Base-by-base conservation (phyloP, 1,139 yeast genomes). In the Hansenula sp. region DNA sequence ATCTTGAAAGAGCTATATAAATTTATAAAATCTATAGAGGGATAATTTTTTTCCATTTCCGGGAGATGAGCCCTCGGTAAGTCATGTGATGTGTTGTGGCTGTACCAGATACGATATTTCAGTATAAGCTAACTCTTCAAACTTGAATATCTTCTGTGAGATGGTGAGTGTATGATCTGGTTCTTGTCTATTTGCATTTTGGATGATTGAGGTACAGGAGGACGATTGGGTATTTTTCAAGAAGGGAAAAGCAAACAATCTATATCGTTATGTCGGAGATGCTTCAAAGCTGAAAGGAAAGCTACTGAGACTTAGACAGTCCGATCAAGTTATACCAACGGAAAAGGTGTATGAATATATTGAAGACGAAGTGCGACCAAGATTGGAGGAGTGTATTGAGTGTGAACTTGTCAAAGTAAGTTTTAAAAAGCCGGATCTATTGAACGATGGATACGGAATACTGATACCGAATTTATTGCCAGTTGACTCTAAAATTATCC, bases 361-460 rank as follows among this genome's bases (percentile, higher is more conserved):
- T 9, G 31, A 42, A 4, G 16, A 13, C 3, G 13, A 33, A 5
- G 33, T 51, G 9, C 16, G 33, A 7, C 46, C 41, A 1, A 2
- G 34, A 9, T 19, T 51, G 3, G 25, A 37, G 1, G 48, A 47
- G 10, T 45, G 43, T 1, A 32, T 54, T 5, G 28, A 32, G 1
- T 15, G 36, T n/a, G 46, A 50, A 27, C 32, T 55, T 0, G 55
- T 48, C 1, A 8, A 39, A 16, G 55, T 53, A 1, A 3, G 7
- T 0, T 55, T 53, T 27, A 1, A 10, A 3, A 40, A 41, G 9
- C 35, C 40, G 2, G 47, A 33, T 1, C 32, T 40, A 1, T 24
- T 57, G 16, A 55, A 54, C 33, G 61, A 57, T 27, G 58, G 58
- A 1, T 49, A 18, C 41, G 59, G 59, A 1, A 27, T 57, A 1